Conservation (phyloP, 139 green algal species). For the Chlamydomonas incerta region DNA sequence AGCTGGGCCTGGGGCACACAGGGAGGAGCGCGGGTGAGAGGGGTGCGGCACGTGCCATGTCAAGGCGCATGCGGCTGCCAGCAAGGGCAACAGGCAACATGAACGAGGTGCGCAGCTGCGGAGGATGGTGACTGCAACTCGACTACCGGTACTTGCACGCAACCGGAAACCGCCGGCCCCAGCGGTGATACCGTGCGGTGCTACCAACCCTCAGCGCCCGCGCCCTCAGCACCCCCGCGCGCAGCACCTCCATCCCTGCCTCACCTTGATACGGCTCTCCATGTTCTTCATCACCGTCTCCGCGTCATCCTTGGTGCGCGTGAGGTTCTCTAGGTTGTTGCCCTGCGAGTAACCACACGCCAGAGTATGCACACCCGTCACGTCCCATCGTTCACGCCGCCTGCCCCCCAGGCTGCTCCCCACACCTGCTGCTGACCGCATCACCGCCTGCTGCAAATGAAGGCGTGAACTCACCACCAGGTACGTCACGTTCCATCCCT, state of each 20-base stretch:
- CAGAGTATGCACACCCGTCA: too few species aligned
- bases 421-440: background rate
- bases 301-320: background rate
- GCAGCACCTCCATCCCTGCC: background rate
- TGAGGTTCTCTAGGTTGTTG: background rate
- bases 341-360: background rate
- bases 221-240: background rate
- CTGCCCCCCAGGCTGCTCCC: background rate
- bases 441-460: background rate
- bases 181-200: too few species aligned
- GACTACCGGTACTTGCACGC: too few species aligned
- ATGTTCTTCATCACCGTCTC: background rate
- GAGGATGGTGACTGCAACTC: too few species aligned
- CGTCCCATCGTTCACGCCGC: background rate
- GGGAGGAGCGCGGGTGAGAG: too few species aligned
- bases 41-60: background rate
- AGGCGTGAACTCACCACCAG: background rate
- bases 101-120: too few species aligned
- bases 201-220: background rate
- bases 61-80: too few species aligned
- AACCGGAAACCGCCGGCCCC: too few species aligned
- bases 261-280: conserved; percentile 22
- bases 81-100: too few species aligned
- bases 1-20: conserved; percentile 9
- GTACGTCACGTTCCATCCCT: conserved; percentile 26